Conservation (phyloP, 2,329 filamentous ascomycete genomes). For the Xylariaceae sp. region DNA sequence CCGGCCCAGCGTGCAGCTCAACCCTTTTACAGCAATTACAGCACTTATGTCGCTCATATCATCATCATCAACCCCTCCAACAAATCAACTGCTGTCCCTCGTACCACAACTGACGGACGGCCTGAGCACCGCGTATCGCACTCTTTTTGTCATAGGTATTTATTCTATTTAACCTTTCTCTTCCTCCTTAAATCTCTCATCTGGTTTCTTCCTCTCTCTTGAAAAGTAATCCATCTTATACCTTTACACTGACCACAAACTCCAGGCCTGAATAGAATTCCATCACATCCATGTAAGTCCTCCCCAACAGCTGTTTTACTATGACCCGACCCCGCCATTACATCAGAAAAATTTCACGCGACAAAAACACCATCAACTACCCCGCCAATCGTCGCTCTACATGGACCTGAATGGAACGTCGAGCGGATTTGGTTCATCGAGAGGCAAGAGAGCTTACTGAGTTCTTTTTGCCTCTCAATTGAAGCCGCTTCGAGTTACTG, state of each 20-base stretch:
- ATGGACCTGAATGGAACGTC: slow-evolving; percentile 13
- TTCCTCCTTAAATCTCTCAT: slow-evolving; percentile 20
- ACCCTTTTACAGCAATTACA: background rate
- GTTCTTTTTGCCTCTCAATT: slow-evolving; percentile 4
- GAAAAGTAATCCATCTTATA: background rate
- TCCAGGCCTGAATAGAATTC: slow-evolving; percentile 3
- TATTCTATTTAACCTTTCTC: slow-evolving; percentile 23
- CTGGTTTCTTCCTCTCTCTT: slow-evolving; percentile 10
- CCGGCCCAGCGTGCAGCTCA: slow-evolving; percentile 16
- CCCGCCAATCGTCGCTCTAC: slow-evolving; percentile 17
- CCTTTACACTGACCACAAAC: slow-evolving; percentile 6
- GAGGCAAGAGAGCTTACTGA: background rate
- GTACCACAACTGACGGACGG: slow-evolving; percentile 25
- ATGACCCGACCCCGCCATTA: slow-evolving; percentile 29
- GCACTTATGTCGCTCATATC: slow-evolving; percentile 23
- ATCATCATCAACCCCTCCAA: slow-evolving; percentile 29
- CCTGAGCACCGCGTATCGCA: slow-evolving; percentile 20
- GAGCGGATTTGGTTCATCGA: slow-evolving; percentile 1
- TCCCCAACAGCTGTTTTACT: slow-evolving; percentile 17
- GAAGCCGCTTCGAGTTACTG: slow-evolving; percentile 9
- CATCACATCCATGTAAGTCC: slow-evolving; percentile 29
- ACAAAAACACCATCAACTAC: slow-evolving; percentile 14
- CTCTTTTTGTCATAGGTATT: slow-evolving; percentile 22
- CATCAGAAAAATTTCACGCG: slow-evolving; percentile 22
- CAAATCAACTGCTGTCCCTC: slow-evolving; percentile 29